A percentile compares a stretch with the other conserved stretches of the same genome.
These are phyloP conservation scores for Colletotrichum gigasporum DNA, from an alignment of 2,329 filamentous ascomycete genomes.

Conservation along the genomic window DNA sequence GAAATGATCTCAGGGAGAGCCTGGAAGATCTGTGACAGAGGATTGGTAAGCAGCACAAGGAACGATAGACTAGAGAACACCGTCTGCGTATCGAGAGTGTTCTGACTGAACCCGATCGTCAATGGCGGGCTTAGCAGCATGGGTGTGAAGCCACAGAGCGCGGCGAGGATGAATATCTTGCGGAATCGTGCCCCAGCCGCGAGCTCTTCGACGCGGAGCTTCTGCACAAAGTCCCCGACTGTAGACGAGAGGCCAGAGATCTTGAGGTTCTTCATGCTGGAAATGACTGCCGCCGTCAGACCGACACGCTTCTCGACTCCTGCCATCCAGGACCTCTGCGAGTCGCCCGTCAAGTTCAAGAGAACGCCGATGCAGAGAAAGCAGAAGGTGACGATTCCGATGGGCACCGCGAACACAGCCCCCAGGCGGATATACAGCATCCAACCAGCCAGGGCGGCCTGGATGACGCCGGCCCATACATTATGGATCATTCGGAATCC, in stretches of 20 bases:
- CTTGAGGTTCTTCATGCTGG: conserved; percentile 49
- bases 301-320: conserved; percentile 35
- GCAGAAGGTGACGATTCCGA: background rate
- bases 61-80: too few species aligned
- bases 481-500: conserved; percentile 49
- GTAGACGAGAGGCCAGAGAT: conserved; percentile 45
- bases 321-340: conserved; percentile 36
- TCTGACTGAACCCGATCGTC: too few species aligned
- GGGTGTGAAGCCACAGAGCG: too few species aligned
- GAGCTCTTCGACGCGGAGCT: conserved; percentile 44
- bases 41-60: too few species aligned
- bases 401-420: background rate
- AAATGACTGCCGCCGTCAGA: conserved; percentile 39
- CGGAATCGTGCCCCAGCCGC: conserved; percentile 39
- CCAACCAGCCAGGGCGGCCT: conserved; percentile 55
- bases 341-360: background rate
- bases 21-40: too few species aligned
- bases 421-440: conserved; percentile 51
- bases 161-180: too few species aligned
- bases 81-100: too few species aligned
- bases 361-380: background rate
- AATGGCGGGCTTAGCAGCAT: too few species aligned
- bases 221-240: conserved; percentile 42
- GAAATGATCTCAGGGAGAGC: too few species aligned
- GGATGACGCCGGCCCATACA: conserved; percentile 49